A percentile compares a stretch with the other conserved stretches of the same genome.
phyloP scores from a whole-genome alignment of 768 basidiomycete species.

The Lanmaoa pseudosensibilis region DNA sequence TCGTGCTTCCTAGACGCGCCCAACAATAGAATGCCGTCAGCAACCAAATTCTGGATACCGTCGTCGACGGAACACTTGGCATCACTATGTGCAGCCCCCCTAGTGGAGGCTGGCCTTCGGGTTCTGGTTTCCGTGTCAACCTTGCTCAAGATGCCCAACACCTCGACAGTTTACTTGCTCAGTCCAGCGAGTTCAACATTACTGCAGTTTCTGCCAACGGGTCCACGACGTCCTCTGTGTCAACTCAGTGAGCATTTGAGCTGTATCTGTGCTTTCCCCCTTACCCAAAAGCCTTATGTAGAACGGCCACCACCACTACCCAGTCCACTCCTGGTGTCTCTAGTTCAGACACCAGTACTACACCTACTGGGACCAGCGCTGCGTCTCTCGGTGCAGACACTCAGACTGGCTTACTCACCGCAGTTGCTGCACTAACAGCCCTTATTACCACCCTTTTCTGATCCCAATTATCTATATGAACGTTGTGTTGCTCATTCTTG shows the following conservation, averaged over 20 bases:
- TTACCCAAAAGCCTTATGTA: constrained; percentile 3
- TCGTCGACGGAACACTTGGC: constrained; percentile 50
- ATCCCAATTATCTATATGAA: constrained; percentile 2
- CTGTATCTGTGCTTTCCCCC: no score
- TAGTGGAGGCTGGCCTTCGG: constrained; percentile 64
- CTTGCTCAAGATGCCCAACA: constrained; percentile 52
- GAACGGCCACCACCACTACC: constrained; percentile 6
- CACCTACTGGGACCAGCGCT: constrained; percentile 31
- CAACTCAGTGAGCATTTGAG: constrained; percentile 17
- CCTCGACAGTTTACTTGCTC: constrained; percentile 60
- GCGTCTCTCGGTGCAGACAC: constrained; percentile 31
- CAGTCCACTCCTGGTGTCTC: constrained; percentile 25
- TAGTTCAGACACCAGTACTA: constrained; percentile 27
- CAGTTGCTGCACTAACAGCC: constrained; percentile 37
- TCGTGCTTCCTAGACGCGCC: constrained; percentile 2
- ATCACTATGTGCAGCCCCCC: constrained; percentile 50
- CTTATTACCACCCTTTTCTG: constrained; percentile 28
- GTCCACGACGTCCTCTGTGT: constrained; percentile 16
- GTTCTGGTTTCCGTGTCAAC: constrained; percentile 68
- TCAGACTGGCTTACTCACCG: constrained; percentile 35
- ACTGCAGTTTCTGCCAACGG: constrained; percentile 19
- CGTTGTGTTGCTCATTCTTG: background rate
- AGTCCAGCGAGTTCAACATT: constrained; percentile 65
- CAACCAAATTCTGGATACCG: constrained; percentile 51
- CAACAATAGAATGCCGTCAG: constrained; percentile 36